These are phyloP conservation scores for Dorcoceras hygrometricum DNA, from an alignment of 257 asterid genomes.

Conservation along the genomic window DNA sequence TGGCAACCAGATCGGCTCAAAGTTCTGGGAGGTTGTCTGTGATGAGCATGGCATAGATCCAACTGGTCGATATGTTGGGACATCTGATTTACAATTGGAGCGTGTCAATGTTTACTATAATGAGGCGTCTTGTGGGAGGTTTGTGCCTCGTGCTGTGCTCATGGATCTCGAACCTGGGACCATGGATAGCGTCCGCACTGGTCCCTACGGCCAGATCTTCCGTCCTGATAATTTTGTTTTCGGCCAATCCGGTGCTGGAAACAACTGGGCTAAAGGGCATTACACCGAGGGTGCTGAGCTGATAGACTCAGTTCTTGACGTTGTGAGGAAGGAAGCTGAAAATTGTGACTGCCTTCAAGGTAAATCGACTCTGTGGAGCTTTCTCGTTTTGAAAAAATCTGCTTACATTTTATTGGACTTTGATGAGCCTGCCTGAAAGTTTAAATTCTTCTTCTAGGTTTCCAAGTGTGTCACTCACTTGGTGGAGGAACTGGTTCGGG, in stretches of 20 bases:
- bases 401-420: neutral
- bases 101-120: constrained; percentile 85
- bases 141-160: constrained; percentile 91
- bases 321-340: constrained; percentile 81
- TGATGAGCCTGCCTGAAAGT: constrained; percentile 5
- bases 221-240: constrained; percentile 84
- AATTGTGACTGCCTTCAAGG: constrained; percentile 92
- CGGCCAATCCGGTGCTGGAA: constrained; percentile 89
- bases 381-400: neutral
- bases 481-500: constrained; percentile 95
- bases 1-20: constrained; percentile 90
- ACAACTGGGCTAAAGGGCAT: constrained; percentile 87
- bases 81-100: constrained; percentile 84
- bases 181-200: constrained; percentile 90
- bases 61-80: constrained; percentile 75
- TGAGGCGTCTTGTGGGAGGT: constrained; percentile 90
- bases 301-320: constrained; percentile 82
- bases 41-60: constrained; percentile 91
- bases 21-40: constrained; percentile 91
- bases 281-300: constrained; percentile 91
- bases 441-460: constrained; percentile 38
- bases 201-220: constrained; percentile 80
- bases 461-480: constrained; percentile 81
- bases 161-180: constrained; percentile 97
- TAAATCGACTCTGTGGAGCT: constrained; percentile 11